These are phyloP conservation scores for Adenanthera pavonina DNA, from an alignment of 306 rosid genomes.

Conservation along the genomic window DNA sequence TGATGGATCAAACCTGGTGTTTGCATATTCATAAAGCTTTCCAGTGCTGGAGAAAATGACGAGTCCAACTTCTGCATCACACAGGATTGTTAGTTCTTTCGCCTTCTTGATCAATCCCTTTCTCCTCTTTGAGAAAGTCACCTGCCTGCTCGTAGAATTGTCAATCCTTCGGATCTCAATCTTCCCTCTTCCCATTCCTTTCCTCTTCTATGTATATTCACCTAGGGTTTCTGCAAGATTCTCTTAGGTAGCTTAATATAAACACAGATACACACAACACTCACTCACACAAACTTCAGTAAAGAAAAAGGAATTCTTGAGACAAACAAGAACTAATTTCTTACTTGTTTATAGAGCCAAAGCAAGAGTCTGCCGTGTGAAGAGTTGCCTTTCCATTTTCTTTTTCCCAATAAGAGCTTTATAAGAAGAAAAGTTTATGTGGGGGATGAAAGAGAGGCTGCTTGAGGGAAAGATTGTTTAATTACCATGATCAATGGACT, in stretches of 20 bases:
- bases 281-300: background rate
- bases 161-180: constrained; percentile 84
- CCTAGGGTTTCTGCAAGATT: constrained; percentile 56
- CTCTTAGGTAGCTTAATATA: background rate
- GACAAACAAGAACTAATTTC: constrained; percentile 23
- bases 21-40: constrained; percentile 81
- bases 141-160: constrained; percentile 79
- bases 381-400: constrained; percentile 26
- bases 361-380: background rate
- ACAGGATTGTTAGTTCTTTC: constrained; percentile 76
- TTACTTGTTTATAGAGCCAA: constrained; percentile 44
- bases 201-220: background rate
- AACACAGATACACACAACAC: background rate
- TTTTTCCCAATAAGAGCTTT: constrained; percentile 13
- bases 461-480: background rate
- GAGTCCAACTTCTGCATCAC: constrained; percentile 88
- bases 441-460: constrained; percentile 12
- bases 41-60: constrained; percentile 78
- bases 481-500: constrained; percentile 25
- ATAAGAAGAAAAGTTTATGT: background rate
- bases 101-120: constrained; percentile 93
- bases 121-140: constrained; percentile 92
- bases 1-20: constrained; percentile 55
- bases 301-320: constrained; percentile 3
- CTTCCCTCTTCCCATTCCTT: constrained; percentile 87